These are phyloP conservation scores for Eucalyptus victrix DNA, from an alignment of 345 rosid genomes.

Conservation along the genomic window DNA sequence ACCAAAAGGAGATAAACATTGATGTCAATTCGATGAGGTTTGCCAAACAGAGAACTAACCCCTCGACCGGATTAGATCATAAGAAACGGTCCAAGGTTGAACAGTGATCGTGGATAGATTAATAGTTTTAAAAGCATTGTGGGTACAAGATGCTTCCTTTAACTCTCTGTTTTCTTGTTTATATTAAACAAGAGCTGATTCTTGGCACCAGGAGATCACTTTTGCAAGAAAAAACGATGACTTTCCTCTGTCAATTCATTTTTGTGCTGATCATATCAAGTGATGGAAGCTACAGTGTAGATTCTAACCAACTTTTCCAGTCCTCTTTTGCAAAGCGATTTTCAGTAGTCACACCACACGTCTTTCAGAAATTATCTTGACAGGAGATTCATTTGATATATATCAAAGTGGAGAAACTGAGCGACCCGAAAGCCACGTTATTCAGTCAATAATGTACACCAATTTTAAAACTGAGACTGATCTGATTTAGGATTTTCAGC, in stretches of 20 bases:
- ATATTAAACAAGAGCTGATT: neutral
- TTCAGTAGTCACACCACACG: neutral
- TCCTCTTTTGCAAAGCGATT: neutral
- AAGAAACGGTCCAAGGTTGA: neutral
- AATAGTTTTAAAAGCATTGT: neutral
- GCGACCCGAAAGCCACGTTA: neutral
- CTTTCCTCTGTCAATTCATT: neutral
- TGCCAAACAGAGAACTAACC: neutral
- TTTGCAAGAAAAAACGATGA: neutral
- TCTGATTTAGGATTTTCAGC: neutral
- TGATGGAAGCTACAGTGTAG: neutral
- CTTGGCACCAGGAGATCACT: neutral
- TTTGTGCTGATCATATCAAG: neutral
- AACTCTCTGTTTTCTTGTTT: neutral
- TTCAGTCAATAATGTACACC: neutral
- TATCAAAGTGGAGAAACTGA: neutral
- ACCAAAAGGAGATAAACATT: neutral
- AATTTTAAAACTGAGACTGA: neutral
- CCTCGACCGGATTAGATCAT: neutral
- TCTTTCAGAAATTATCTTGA: neutral
- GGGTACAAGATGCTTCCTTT: neutral
- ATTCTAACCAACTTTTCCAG: neutral
- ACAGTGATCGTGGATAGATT: neutral
- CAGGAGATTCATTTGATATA: neutral
- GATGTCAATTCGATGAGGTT: neutral